Percentiles rank a stretch among this genome's conserved stretches.
phyloP scores from a whole-genome alignment of 148 eudicot species.

The Bassia scoparia region DNA sequence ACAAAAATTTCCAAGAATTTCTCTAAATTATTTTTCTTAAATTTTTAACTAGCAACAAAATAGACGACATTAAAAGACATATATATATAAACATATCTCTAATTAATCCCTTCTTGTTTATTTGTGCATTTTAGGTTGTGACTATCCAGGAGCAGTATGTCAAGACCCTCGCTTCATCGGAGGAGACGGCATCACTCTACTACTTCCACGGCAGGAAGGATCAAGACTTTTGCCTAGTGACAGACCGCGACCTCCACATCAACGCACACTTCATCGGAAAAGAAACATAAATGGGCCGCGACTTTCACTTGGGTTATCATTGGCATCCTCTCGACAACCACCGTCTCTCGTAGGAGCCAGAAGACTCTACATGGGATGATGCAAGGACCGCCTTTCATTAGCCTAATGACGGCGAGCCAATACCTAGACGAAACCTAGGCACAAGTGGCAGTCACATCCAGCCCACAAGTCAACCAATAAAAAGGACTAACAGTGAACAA shows the following conservation, averaged over 20 bases:
- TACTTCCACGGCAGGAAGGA: constrained; percentile 55
- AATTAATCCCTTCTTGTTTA: not conserved
- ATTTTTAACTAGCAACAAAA: too few species aligned
- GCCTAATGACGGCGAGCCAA: constrained; percentile 34
- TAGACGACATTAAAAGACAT: too few species aligned
- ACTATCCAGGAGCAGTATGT: constrained; percentile 52
- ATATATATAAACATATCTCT: too few species aligned
- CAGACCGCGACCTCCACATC: constrained; percentile 51
- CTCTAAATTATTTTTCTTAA: too few species aligned
- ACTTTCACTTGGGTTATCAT: constrained; percentile 54
- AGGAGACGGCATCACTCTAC: constrained; percentile 47
- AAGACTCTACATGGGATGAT: constrained; percentile 40
- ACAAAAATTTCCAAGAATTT: too few species aligned
- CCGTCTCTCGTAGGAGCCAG: constrained; percentile 35
- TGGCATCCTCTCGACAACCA: constrained; percentile 45
- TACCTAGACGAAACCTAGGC: constrained; percentile 27
- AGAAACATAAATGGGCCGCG: constrained; percentile 33
- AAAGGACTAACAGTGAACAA: constrained; percentile 30
- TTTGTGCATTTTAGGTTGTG: constrained; percentile 31
- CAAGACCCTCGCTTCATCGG: constrained; percentile 57
- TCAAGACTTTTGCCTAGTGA: constrained; percentile 41
- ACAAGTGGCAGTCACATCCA: constrained; percentile 26
- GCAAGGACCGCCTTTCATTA: constrained; percentile 36
- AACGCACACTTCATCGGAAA: constrained; percentile 52
- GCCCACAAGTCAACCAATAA: constrained; percentile 31